Base-by-base conservation (phyloP, 306 rosid genomes). In the Glycyrrhiza uralensis region DNA sequence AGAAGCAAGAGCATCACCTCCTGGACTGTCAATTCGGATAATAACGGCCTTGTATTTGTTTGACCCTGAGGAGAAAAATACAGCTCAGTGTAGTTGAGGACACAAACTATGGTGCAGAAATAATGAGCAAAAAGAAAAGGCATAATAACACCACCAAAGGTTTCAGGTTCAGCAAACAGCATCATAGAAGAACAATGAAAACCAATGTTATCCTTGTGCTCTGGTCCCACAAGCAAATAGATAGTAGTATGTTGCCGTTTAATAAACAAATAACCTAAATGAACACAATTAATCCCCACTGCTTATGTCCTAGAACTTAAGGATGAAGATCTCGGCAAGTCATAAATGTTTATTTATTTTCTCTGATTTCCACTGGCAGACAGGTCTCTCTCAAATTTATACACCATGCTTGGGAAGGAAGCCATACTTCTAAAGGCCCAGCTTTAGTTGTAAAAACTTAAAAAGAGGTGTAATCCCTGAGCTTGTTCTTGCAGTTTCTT, bases 1-100 rank as follows among this genome's bases (percentile, higher is more conserved):
- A 77, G 97, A 91, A 75, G 97, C 96, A 82, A 94, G 96, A 59
- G 99, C 99, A 87, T 91, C 97, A 71, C 99, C 99, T 83, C 99
- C 99, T 45, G 99, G 96, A 79, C 99, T 94, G 85, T 94, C 97
- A 83, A 94, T 94, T 69, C 96, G 89, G 81, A 94, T 89, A 69
- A 91, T 86, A 45, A 83, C 99, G 26, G 99, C 99, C 85, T 94
- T 94, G 55, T 66, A 83, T 81, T 76, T 82, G 71, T 94, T 91
- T 32, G 97, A 91, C 74, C 82, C 99, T 94, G 87, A 71, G 64
- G 35, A 74, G 76, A 69, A 66, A 61, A 78, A 47, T 51, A 71
- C 28, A 13, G 65, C 49, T 52, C 72, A 62, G 71, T 4, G 12
- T 72, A n/a, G 35, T 14, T 64, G 44, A 51, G 46, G 44, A 76